Percentiles rank a stretch among this genome's conserved stretches.
Conservation (phyloP, 257 asterid species). For the Datura wrightii region DNA sequence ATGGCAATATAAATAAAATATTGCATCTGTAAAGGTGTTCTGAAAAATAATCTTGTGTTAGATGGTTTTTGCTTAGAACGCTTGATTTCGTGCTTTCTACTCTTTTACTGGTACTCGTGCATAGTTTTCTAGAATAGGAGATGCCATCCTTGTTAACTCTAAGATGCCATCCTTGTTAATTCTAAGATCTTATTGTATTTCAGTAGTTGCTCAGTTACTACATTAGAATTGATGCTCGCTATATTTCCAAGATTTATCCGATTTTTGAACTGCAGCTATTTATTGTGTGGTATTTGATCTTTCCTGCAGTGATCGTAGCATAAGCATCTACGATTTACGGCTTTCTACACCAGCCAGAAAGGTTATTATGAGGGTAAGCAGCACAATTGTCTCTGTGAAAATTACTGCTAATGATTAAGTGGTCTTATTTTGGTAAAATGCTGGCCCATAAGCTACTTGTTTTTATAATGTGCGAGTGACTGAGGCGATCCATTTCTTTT, state of each 20-base stretch:
- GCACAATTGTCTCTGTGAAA: neutral
- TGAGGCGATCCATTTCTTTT: neutral
- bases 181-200: neutral
- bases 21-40: slow-evolving; percentile 5
- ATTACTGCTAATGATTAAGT: neutral
- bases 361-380: slow-evolving; percentile 75
- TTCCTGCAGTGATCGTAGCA: slow-evolving; percentile 87
- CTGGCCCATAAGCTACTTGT: slow-evolving; percentile 8
- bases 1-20: neutral
- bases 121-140: slow-evolving; percentile 18
- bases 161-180: slow-evolving; percentile 3
- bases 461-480: slow-evolving; percentile 23
- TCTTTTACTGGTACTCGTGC: slow-evolving; percentile 10
- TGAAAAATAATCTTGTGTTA: neutral
- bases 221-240: neutral
- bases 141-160: neutral
- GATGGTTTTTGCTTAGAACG: neutral
- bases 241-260: neutral
- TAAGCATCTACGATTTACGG: slow-evolving; percentile 80
- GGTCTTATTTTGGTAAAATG: slow-evolving; percentile 11
- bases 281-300: slow-evolving; percentile 23
- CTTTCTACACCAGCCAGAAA: slow-evolving; percentile 78
- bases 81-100: neutral
- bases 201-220: neutral
- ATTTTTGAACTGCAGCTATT: slow-evolving; percentile 24